phyloP scores from a whole-genome alignment of 257 asterid genomes.

The Avicennia marina region DNA sequence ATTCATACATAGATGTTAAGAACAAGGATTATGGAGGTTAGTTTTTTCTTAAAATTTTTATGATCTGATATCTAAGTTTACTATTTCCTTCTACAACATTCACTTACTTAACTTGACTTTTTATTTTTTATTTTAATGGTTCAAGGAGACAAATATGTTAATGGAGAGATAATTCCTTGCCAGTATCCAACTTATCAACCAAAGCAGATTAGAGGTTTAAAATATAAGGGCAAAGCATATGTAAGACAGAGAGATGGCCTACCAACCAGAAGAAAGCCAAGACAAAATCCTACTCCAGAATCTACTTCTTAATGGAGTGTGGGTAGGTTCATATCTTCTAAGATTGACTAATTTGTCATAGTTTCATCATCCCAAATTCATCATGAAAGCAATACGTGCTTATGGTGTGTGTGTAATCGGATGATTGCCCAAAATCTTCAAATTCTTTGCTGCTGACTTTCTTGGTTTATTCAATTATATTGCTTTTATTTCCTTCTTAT shows the following conservation, averaged over 20 bases:
- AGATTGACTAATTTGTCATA: too few species aligned
- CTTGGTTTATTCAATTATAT: not conserved
- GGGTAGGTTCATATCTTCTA: conserved; percentile 13
- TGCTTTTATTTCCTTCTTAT: conserved; percentile 9
- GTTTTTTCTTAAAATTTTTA: not conserved
- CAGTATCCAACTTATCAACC: conserved; percentile 94
- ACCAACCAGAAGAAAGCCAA: conserved; percentile 51
- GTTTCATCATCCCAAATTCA: not conserved
- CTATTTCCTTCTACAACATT: not conserved
- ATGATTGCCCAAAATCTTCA: too few species aligned
- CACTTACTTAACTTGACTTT: not conserved
- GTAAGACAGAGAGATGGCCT: conserved; percentile 96
- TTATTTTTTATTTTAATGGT: not conserved
- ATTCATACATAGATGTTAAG: conserved; percentile 93
- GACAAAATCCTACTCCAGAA: conserved; percentile 60
- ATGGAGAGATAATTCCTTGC: conserved; percentile 95
- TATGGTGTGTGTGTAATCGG: too few species aligned
- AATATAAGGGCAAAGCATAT: conserved; percentile 85
- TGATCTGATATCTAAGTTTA: not conserved
- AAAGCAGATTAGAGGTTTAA: conserved; percentile 56
- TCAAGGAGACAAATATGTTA: conserved; percentile 83
- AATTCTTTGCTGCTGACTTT: too few species aligned
- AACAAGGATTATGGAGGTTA: conserved; percentile 98
- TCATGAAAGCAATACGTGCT: not conserved
- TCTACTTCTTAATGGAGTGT: conserved; percentile 35